Evolutionary conservation across 768 basidiomycete species (phyloP), one percentile per base, ranked within the genome.

Genomic region (Leccinum incarnatum): DNA sequence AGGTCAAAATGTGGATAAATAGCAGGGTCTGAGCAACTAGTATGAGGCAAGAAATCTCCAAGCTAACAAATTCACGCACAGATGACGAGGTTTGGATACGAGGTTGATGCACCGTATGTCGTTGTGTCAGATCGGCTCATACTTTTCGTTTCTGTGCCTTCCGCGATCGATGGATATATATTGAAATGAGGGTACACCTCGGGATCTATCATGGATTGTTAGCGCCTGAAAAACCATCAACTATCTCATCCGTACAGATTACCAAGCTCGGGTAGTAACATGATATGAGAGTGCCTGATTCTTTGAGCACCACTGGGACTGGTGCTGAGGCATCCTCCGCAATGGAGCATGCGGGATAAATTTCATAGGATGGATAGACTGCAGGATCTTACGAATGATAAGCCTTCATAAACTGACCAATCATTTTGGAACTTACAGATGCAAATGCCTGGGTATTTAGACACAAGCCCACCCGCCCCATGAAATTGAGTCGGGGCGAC

Each of bases 1-100:
- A 79, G 58, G 21, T 74, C 69, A 30, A 81, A 69, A 59, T 75
- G 60, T 6, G 81, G 79, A 61, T 81, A 81, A 30, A 69, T 65
- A 4, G 70, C 59, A n/a, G 70, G 73, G 62, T 81, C 79, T 80
- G 46, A 15, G 27, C 17, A 47, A 6, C 19, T 2, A n/a, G 9
- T 49, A 27, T 54, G 42, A 59, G 53, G n/a, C 5, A 40, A 47
- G 27, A 40, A 40, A 36, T 11, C 46, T 42, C 17, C 7, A 2
- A 10, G 19, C 4, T 3, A 30, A 19, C 9, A 11, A 12, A 17
- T 53, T 45, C 21, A 53, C 67, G 57, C 54, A 69, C 67, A 68
- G 17, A 64, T 51, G 47, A 62, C 51, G 12, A 69, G 42, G 25
- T 49, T 58, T 11, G 67, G 65, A 40, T 66, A 67, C 25, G 40